Evolutionary conservation across 306 rosid genomes (phyloP).

Genomic region (Gillenia trifoliata): DNA sequence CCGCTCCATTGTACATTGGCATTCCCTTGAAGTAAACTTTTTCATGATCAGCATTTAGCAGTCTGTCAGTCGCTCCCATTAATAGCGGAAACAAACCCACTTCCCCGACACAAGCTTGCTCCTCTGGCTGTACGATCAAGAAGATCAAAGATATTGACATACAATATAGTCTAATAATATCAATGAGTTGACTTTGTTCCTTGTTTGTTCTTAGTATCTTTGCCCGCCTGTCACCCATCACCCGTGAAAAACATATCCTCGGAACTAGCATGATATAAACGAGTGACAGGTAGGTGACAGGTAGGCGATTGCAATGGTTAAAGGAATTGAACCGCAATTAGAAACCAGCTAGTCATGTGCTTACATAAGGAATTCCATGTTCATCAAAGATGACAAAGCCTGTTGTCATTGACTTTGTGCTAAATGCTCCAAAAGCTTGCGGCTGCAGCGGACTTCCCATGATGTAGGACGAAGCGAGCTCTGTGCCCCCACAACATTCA

Average conservation of each 20-base stretch:
- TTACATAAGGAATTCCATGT: conserved; percentile 65
- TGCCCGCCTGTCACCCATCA: neutral
- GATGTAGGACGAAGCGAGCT: conserved; percentile 65
- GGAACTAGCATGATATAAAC: neutral
- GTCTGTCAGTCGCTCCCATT: conserved; percentile 64
- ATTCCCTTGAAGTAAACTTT: conserved; percentile 77
- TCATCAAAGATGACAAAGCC: conserved; percentile 69
- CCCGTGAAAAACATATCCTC: neutral
- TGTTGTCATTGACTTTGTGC: conserved; percentile 66
- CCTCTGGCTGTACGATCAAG: conserved; percentile 56
- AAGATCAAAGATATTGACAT: conserved; percentile 1
- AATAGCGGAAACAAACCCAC: conserved; percentile 56
- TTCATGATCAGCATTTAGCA: conserved; percentile 73
- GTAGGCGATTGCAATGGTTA: neutral
- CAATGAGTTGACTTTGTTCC: neutral
- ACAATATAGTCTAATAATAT: neutral
- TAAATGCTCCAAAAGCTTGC: conserved; percentile 81
- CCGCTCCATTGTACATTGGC: conserved; percentile 73
- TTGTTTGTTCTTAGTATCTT: neutral
- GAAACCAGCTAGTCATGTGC: neutral
- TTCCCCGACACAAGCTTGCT: conserved; percentile 71
- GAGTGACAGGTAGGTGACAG: neutral
- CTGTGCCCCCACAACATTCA: conserved; percentile 85
- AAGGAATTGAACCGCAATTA: neutral
- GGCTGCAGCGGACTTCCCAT: conserved; percentile 63